Evolutionary conservation across 1,284 basidiomycete genomes (phyloP), one percentile per base, ranked within the genome.

Genomic region (Malassezia sympodialis): DNA sequence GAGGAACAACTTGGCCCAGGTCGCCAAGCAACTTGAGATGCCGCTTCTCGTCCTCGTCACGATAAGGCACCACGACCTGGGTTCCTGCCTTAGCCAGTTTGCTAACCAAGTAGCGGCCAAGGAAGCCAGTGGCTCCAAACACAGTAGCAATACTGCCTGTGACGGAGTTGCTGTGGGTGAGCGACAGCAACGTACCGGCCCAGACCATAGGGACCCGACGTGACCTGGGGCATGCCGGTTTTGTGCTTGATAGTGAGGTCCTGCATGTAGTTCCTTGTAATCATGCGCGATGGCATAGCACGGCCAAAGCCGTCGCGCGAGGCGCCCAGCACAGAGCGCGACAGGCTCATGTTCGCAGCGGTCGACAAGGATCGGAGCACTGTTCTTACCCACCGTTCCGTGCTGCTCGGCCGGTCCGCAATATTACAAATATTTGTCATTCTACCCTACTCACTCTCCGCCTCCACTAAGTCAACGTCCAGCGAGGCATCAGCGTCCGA

Each of bases 111-210:
- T 96, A 98, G 70, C 91, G 80, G 49, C 93, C 93, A 51, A 99
- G 79, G 76, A 96, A 98, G 7, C 91, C 89, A 10, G 91, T 96
- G 73, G 85, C 88, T 31, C 93, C 93, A 78, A 99, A 98, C 52
- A 98, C 91, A 27, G 93, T 99, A 39, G 86, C 93, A 43, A 86
- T 83, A 77, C 91, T 90, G 23, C 72, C 72, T 23, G 66, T 69
- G 8, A 66, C 65, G 35, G 72, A 72, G 28, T 62, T 66, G 51
- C 69, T 69, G 57, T 12, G 42, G 1, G 43, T 26, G 4, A 15
- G 28, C 23, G 21, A 39, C 15, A 17, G 19, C 17, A 44, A 60
- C 67, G 54, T 48, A 69, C 60, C 70, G 64, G n/a, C 72, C 72
- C 28, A 69, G 65, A 12, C 69, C 72, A 44, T 66, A 72, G 31